Evolutionary conservation across 179 eudicot genomes (phyloP).

Genomic region (Drosera spatulata): DNA sequence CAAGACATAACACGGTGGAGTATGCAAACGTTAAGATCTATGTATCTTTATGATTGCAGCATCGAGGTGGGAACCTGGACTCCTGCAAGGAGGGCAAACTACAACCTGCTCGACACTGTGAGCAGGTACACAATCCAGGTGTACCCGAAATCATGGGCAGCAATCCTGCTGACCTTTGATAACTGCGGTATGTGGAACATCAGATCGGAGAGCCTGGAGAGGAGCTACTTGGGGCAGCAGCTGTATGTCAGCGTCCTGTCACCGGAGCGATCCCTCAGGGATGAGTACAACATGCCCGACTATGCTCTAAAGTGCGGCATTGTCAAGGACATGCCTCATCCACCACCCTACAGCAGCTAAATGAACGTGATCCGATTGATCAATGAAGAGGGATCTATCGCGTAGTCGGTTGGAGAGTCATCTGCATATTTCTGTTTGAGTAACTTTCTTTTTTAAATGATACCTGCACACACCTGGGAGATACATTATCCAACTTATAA

Average conservation of each 20-base stretch:
- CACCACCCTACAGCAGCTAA: slow-evolving; percentile 14
- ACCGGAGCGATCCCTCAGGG: slow-evolving; percentile 28
- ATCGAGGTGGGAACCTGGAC: slow-evolving; percentile 51
- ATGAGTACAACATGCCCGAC: slow-evolving; percentile 44
- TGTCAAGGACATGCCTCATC: slow-evolving; percentile 44
- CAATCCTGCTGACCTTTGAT: slow-evolving; percentile 46
- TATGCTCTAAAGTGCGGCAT: slow-evolving; percentile 33
- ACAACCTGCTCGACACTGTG: slow-evolving; percentile 45
- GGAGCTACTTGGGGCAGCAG: slow-evolving; percentile 55
- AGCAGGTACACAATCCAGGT: slow-evolving; percentile 52
- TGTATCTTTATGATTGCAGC: slow-evolving; percentile 15
- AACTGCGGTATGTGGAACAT: slow-evolving; percentile 60
- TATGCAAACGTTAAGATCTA: not conserved
- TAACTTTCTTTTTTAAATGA: too few relatives aligned
- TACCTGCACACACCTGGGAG: too few relatives aligned
- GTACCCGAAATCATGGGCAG: slow-evolving; percentile 61
- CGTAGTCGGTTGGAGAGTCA: too few relatives aligned
- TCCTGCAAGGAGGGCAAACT: slow-evolving; percentile 50
- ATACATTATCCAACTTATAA: too few relatives aligned
- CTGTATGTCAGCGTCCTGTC: slow-evolving; percentile 51
- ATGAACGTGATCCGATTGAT: too few relatives aligned
- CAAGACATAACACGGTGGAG: not conserved
- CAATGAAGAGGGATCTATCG: too few relatives aligned
- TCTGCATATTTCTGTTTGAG: too few relatives aligned
- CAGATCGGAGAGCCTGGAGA: slow-evolving; percentile 28